A percentile compares a stretch with the other conserved stretches of the same genome.
These are phyloP conservation scores for Aspergillus steynii DNA, from an alignment of 495 filamentous ascomycete genomes.

Conservation along the genomic window DNA sequence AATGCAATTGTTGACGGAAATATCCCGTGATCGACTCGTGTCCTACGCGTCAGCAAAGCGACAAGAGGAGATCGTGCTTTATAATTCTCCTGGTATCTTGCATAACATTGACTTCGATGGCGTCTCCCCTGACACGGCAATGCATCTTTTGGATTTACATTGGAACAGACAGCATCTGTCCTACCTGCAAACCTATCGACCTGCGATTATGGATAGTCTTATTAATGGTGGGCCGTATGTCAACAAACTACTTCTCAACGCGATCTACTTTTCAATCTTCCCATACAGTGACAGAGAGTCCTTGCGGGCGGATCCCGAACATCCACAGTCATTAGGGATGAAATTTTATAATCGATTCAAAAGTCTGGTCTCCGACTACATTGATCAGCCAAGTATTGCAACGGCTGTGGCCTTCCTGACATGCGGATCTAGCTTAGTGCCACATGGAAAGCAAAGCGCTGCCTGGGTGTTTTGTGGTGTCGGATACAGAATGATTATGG, in stretches of 20 bases:
- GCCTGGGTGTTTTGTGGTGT: slow-evolving; percentile 23
- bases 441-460: slow-evolving; percentile 19
- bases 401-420: slow-evolving; percentile 18
- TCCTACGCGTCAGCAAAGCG: neutral
- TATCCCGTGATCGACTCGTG: slow-evolving; percentile 1
- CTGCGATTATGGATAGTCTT: slow-evolving; percentile 36
- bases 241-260: slow-evolving; percentile 35
- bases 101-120: slow-evolving; percentile 34
- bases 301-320: slow-evolving; percentile 3
- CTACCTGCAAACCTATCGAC: slow-evolving; percentile 31
- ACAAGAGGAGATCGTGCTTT: slow-evolving; percentile 4
- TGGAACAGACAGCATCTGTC: slow-evolving; percentile 31
- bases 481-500: slow-evolving; percentile 37
- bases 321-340: slow-evolving; percentile 9
- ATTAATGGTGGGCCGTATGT: slow-evolving; percentile 31
- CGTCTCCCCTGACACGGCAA: slow-evolving; percentile 26
- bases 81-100: slow-evolving; percentile 5
- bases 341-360: slow-evolving; percentile 20
- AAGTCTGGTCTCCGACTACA: slow-evolving; percentile 12
- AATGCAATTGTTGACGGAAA: neutral
- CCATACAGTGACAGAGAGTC: slow-evolving; percentile 17
- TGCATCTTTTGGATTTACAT: slow-evolving; percentile 33
- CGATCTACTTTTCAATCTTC: slow-evolving; percentile 29
- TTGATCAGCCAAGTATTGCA: slow-evolving; percentile 19
- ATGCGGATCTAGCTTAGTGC: slow-evolving; percentile 17